phyloP scores from a whole-genome alignment of 805 yeast species.

The Monosporozyma unispora region DNA sequence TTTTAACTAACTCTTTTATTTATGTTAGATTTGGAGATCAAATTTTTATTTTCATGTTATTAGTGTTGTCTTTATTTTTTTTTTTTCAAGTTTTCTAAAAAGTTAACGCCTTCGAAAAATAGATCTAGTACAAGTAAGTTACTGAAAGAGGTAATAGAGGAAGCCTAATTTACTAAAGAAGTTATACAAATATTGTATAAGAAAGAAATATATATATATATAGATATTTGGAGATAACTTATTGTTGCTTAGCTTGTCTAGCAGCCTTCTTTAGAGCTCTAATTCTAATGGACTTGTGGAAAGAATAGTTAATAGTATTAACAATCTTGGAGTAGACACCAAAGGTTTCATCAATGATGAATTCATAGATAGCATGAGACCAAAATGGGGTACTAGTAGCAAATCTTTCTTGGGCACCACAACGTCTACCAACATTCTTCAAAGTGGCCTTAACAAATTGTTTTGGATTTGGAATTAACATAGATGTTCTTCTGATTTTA shows the following conservation, averaged over 20 bases:
- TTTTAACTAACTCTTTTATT: neutral
- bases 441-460: slow-evolving; percentile 69
- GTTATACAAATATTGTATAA: neutral
- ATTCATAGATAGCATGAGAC: slow-evolving; percentile 89
- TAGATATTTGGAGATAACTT: neutral
- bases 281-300: slow-evolving; percentile 72
- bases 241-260: slow-evolving; percentile 24
- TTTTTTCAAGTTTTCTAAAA: neutral
- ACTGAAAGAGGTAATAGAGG: neutral
- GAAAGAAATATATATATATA: neutral
- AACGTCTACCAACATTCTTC: slow-evolving; percentile 64
- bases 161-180: neutral
- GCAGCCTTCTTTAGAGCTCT: slow-evolving; percentile 71
- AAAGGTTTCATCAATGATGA: slow-evolving; percentile 63
- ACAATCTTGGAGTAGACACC: slow-evolving; percentile 75
- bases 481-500: slow-evolving; percentile 70
- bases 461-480: slow-evolving; percentile 73
- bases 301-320: slow-evolving; percentile 54
- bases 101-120: neutral
- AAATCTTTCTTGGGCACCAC: slow-evolving; percentile 87
- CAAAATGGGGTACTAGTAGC: slow-evolving; percentile 88
- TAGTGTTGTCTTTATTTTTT: neutral
- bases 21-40: no score
- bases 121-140: neutral
- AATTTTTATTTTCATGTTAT: neutral